A percentile compares a stretch with the other conserved stretches of the same genome.
These are phyloP conservation scores for Linaria vulgaris DNA, from an alignment of 257 asterid species.

Conservation along the genomic window DNA sequence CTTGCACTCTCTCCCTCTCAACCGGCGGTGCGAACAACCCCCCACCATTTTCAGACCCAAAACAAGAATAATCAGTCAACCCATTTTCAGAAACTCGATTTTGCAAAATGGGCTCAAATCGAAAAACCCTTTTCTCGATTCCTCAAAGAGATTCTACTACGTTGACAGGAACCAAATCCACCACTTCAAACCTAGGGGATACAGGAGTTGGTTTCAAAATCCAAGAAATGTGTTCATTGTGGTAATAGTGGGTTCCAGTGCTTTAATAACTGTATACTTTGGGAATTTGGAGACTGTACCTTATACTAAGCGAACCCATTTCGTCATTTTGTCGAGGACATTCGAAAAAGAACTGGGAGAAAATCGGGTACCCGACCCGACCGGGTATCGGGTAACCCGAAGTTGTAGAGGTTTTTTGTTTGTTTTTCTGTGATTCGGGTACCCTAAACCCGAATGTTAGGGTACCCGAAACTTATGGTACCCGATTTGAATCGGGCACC, in stretches of 20 bases:
- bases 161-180: conserved; percentile 51
- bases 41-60: no score
- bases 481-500: no score
- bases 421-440: no score
- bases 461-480: no score
- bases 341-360: conserved; percentile 72
- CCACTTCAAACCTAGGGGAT: conserved; percentile 80
- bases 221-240: conserved; percentile 44
- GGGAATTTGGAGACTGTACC: conserved; percentile 91
- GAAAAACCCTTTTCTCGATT: conserved; percentile 45
- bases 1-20: no score
- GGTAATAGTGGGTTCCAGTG: conserved; percentile 61
- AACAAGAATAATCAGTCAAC: no score
- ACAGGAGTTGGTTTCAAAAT: conserved; percentile 57
- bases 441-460: no score
- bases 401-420: no score
- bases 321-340: conserved; percentile 63
- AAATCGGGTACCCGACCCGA: no score
- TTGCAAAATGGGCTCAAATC: conserved; percentile 32
- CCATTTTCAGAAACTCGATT: conserved; percentile 41
- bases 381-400: no score
- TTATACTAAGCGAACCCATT: conserved; percentile 78
- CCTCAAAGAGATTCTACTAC: conserved; percentile 70
- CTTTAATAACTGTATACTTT: conserved; percentile 56
- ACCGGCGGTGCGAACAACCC: no score